Evolutionary conservation across 129 eudicot genomes (phyloP).

Genomic region (Sambucus nigra): DNA sequence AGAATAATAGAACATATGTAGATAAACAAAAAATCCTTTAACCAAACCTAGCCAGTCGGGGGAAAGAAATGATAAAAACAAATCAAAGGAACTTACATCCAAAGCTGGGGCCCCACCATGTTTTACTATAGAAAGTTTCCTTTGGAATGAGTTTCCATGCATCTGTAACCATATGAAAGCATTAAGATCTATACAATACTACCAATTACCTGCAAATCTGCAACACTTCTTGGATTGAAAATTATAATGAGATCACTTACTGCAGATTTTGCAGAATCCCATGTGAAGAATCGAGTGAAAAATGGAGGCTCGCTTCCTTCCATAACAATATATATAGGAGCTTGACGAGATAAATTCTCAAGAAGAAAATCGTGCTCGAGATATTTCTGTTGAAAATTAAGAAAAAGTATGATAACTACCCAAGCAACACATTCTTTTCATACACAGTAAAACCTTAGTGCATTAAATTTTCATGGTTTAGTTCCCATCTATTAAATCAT

Average conservation of each 20-base stretch:
- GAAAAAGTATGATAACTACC: background rate
- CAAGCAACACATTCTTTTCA: too few species aligned
- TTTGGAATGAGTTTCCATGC: conserved; percentile 82
- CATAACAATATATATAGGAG: conserved; percentile 58
- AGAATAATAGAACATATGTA: background rate
- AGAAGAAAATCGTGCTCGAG: conserved; percentile 45
- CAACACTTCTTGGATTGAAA: background rate
- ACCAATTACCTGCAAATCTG: background rate
- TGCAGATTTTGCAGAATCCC: conserved; percentile 69
- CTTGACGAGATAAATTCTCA: conserved; percentile 39
- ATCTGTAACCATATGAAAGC: conserved; percentile 30
- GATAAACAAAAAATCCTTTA: background rate
- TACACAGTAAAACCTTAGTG: background rate
- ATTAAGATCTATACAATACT: background rate
- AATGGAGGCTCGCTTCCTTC: conserved; percentile 80
- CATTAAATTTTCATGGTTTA: background rate
- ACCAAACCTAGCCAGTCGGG: background rate
- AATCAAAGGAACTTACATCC: conserved; percentile 14
- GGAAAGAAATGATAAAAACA: background rate
- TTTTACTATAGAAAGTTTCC: conserved; percentile 54
- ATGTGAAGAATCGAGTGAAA: conserved; percentile 66
- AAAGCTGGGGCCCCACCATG: conserved; percentile 1
- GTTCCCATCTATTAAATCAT: conserved; percentile 6
- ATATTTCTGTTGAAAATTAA: conserved; percentile 37
- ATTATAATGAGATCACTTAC: conserved; percentile 28